Evolutionary conservation across 768 basidiomycete species (phyloP).

Genomic region (Boletus patriciae): DNA sequence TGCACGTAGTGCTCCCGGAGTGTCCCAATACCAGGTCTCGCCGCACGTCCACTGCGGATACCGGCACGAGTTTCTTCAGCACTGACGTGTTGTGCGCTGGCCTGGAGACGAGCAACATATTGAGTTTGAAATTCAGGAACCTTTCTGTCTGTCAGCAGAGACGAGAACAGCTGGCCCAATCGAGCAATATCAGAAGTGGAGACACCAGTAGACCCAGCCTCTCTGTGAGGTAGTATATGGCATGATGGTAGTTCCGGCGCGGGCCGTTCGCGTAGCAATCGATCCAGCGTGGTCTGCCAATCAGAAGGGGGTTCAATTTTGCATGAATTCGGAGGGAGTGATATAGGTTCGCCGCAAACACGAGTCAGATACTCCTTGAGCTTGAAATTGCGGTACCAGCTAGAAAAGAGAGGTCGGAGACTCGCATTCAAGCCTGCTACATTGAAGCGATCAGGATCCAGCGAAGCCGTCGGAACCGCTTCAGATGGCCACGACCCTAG

Average conservation of each 20-base stretch:
- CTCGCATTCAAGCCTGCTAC: background rate
- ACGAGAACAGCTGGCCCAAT: background rate
- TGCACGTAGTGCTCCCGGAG: background rate
- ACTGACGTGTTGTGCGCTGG: background rate
- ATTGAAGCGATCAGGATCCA: background rate
- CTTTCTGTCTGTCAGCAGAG: background rate
- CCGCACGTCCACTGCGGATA: background rate
- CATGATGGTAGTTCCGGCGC: background rate
- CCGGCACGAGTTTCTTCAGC: background rate
- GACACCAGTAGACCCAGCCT: background rate
- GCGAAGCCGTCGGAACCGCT: background rate
- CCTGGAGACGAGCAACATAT: background rate
- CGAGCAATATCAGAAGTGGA: background rate
- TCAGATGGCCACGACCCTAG: background rate
- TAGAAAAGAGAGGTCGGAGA: background rate
- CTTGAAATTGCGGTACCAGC: background rate
- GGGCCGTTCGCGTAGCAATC: background rate
- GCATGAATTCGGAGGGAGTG: background rate
- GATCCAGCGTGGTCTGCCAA: background rate
- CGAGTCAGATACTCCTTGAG: background rate
- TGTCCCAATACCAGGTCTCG: background rate
- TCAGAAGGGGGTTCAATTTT: background rate
- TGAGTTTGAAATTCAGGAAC: background rate
- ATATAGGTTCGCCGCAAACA: background rate
- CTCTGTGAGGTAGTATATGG: background rate